Percentiles rank a stretch among this genome's conserved stretches.
Evolutionary conservation across 306 rosid species (phyloP).

Genomic region (Sindora glabra): DNA sequence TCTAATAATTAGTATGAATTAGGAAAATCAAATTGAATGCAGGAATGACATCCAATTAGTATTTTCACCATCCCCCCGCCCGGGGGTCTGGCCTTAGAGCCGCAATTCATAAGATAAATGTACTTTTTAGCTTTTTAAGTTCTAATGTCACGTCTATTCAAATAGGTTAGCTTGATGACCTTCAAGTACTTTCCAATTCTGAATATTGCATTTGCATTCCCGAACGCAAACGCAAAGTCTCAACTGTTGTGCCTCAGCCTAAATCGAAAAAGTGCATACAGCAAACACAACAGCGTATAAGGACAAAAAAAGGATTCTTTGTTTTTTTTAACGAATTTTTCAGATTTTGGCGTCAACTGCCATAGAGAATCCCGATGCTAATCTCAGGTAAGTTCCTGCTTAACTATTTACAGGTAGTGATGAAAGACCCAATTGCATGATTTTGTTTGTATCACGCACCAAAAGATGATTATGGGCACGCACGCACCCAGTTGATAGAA

Average conservation of each 20-base stretch:
- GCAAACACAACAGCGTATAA: too few species aligned
- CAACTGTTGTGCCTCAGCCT: conserved; percentile 7
- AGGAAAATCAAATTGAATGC: conserved; percentile 3
- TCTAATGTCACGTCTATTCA: neutral
- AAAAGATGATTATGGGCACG: neutral
- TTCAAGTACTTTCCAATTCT: conserved; percentile 4
- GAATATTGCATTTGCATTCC: conserved; percentile 6
- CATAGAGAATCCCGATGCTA: neutral
- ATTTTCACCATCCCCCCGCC: neutral
- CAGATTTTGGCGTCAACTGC: neutral
- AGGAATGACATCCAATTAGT: neutral
- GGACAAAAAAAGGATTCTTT: neutral
- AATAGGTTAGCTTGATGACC: neutral
- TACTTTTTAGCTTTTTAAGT: neutral
- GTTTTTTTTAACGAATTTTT: neutral
- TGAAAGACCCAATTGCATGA: conserved; percentile 1
- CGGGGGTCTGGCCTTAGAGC: neutral
- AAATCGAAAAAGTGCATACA: conserved; percentile 10
- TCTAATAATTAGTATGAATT: neutral
- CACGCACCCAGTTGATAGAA: conserved; percentile 3
- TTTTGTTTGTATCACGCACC: neutral
- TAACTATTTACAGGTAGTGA: neutral
- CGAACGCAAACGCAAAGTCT: conserved; percentile 12
- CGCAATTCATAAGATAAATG: neutral
- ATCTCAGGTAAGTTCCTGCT: neutral